phyloP scores from a whole-genome alignment of 148 eudicot genomes.

The Spergularia marina region DNA sequence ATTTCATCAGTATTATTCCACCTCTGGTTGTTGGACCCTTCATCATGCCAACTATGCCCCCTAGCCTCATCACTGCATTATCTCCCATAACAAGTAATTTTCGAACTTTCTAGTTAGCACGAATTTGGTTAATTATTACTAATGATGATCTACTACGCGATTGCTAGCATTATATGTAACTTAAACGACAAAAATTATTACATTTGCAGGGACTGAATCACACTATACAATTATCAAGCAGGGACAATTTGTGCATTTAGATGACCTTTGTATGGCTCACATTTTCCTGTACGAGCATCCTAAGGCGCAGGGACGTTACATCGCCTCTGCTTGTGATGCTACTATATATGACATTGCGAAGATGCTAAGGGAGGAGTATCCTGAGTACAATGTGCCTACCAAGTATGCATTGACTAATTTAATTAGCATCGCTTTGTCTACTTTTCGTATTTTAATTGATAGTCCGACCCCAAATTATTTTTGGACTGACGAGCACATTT shows the following conservation, averaged over 20 bases:
- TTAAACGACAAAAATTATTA: neutral
- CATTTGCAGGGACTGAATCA: constrained; percentile 58
- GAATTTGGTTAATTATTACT: neutral
- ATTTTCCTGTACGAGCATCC: constrained; percentile 75
- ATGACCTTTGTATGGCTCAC: constrained; percentile 83
- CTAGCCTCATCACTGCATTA: constrained; percentile 80
- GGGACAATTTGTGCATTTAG: constrained; percentile 81
- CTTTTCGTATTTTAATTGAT: too few relatives aligned
- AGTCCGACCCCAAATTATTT: neutral
- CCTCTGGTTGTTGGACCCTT: constrained; percentile 87
- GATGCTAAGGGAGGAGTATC: constrained; percentile 65
- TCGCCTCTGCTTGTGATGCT: constrained; percentile 78
- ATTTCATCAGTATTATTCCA: constrained; percentile 80
- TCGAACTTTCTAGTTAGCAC: too few relatives aligned
- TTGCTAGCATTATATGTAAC: too few relatives aligned
- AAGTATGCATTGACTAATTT: constrained; percentile 39
- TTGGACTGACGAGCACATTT: neutral
- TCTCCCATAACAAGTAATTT: constrained; percentile 70
- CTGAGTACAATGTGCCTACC: constrained; percentile 72
- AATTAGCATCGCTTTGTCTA: too few relatives aligned
- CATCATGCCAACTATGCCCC: constrained; percentile 68
- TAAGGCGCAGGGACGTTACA: constrained; percentile 69
- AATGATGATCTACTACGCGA: too few relatives aligned
- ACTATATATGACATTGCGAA: constrained; percentile 62
- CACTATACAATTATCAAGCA: constrained; percentile 81